Percentiles rank a stretch among this genome's conserved stretches.
Conservation (phyloP, 768 basidiomycete species). For the Terana coerulea region DNA sequence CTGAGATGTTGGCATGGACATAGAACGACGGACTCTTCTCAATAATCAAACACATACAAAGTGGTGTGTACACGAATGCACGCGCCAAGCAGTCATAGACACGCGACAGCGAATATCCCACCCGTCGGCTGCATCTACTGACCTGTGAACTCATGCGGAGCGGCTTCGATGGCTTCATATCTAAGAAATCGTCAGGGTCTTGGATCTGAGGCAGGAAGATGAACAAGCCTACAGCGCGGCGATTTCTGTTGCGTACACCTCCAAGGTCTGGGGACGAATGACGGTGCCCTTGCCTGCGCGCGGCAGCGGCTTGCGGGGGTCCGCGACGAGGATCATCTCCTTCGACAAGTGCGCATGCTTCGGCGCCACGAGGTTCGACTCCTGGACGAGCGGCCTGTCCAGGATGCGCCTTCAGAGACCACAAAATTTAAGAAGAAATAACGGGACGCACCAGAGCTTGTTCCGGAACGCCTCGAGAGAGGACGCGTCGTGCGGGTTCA, state of each 20-base stretch:
- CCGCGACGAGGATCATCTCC: slow-evolving; percentile 47
- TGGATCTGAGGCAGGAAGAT: slow-evolving; percentile 12
- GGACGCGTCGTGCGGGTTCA: slow-evolving; percentile 26
- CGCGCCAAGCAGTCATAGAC: too few relatives aligned
- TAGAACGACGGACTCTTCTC: too few relatives aligned
- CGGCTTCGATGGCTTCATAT: too few relatives aligned
- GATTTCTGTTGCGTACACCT: slow-evolving; percentile 42
- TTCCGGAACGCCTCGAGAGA: slow-evolving; percentile 29
- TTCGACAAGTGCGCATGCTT: slow-evolving; percentile 35
- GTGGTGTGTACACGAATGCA: too few relatives aligned
- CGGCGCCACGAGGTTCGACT: slow-evolving; percentile 22
- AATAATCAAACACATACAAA: too few relatives aligned
- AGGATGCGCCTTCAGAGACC: slow-evolving; percentile 23
- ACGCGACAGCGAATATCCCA: too few relatives aligned
- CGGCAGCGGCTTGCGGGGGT: slow-evolving; percentile 39
- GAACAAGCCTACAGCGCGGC: slow-evolving; percentile 33
- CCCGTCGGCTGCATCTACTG: too few relatives aligned
- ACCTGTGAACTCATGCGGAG: too few relatives aligned
- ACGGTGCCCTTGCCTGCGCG: slow-evolving; percentile 46
- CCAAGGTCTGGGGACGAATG: slow-evolving; percentile 36
- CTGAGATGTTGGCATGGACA: too few relatives aligned
- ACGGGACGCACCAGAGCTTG: slow-evolving; percentile 28
- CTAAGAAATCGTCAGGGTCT: too few relatives aligned
- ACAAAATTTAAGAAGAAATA: not conserved
- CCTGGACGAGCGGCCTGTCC: slow-evolving; percentile 26